A percentile compares a stretch with the other conserved stretches of the same genome.
Evolutionary conservation across 352 stramenopile species (phyloP).

Genomic region (Pythium myriotylum): DNA sequence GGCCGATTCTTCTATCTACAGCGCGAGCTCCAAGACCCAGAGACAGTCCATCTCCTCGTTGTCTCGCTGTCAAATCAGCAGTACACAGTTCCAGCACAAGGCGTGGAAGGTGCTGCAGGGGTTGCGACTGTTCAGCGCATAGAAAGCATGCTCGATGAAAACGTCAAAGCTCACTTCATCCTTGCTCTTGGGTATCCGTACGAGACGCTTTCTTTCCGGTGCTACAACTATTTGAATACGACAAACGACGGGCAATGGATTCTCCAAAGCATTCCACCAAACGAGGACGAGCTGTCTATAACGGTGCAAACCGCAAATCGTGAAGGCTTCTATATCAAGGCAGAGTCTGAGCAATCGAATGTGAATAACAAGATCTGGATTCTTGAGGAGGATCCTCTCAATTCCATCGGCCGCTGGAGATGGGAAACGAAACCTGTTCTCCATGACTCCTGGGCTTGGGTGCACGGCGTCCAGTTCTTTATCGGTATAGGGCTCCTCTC

Average conservation of each 20-base stretch:
- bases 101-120: no score
- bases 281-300: constrained; percentile 2
- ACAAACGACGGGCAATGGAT: no score
- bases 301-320: constrained; percentile 13
- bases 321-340: constrained; percentile 25
- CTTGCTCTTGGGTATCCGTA: no score
- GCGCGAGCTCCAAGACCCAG: no score
- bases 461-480: constrained; percentile 26
- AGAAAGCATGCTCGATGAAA: no score
- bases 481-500: constrained; percentile 17
- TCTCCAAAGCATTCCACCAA: no score
- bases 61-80: no score
- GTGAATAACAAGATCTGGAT: constrained; percentile 22
- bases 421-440: constrained; percentile 9
- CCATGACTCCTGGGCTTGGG: constrained; percentile 29
- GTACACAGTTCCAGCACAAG: no score
- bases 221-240: background rate
- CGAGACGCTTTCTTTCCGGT: constrained; percentile 15
- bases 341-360: constrained; percentile 25
- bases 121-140: no score
- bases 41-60: no score
- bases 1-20: no score
- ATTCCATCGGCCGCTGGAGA: constrained; percentile 3
- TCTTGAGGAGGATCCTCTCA: background rate
- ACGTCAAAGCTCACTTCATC: no score